Base-by-base conservation (phyloP, 805 yeast species). In the Cyberlindnera bimundalis region DNA sequence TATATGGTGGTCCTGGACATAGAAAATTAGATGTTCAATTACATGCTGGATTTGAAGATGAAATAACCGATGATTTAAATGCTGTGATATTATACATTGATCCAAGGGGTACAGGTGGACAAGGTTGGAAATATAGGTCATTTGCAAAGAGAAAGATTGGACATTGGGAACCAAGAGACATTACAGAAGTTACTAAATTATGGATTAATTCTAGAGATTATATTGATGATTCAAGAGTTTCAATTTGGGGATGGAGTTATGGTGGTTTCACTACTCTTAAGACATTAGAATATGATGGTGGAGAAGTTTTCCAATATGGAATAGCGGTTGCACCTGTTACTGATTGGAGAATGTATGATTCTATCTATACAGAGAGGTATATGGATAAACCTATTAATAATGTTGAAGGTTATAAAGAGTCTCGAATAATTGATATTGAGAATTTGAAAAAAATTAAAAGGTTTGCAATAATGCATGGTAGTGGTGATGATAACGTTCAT, bases 211-310 rank as follows among this genome's bases (percentile, higher is more conserved):
- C 68, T 19, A 42, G 59, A 20, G 43, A 39, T 0, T 72, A 71
- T 45, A 69, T 85, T 15, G 82, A 84, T 55, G 51, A 51, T 3
- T 66, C 70, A 1, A 67, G 67, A 42, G 76, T 82, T 4, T 86
- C 88, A 0, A 71, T 84, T 28, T 85, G 93, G 90, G 95, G 95
- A 13, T 85, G 93, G 90, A 81, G 90, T 1, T 85, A 84, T 60
- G 95, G 95, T 40, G 95, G 91, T 1, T 85, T 81, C 55, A 69
- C 81, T 8, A 80, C 91, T 0, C 62, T 85, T 39, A 85, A 85
- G 58, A 82, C 90, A 0, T 57, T 84, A 25, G 95, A 85, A 58
- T 69, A 66, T 35, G 95, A 85, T 55, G 54, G 59, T 12, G 81
- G 85, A 6, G 61, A 73, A 8, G 70, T 72, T 0, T 84, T 85